Percentiles rank a stretch among this genome's conserved stretches.
phyloP scores from a whole-genome alignment of 345 rosid species.

The Eucalyptus fibrosa region DNA sequence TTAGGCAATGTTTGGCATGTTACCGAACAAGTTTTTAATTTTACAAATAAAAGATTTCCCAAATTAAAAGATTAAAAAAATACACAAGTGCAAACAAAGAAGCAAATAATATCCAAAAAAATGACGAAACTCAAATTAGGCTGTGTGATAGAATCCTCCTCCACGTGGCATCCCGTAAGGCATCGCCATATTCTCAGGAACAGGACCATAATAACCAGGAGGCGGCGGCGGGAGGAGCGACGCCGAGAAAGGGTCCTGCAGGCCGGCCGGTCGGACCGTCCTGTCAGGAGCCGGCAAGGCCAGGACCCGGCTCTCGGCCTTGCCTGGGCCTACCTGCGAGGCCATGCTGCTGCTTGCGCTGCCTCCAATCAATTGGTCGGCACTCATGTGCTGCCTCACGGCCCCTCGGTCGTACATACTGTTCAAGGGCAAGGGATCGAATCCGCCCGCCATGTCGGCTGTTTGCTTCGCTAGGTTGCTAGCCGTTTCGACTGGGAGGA shows the following conservation, averaged over 20 bases:
- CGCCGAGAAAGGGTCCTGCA: slow-evolving; percentile 50
- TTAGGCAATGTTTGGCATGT: too few species aligned
- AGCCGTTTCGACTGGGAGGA: slow-evolving; percentile 69
- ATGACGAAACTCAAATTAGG: neutral
- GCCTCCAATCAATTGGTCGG: slow-evolving; percentile 48
- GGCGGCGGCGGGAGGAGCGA: slow-evolving; percentile 47
- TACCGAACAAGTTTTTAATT: neutral
- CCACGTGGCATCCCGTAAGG: slow-evolving; percentile 19
- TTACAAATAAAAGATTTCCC: neutral
- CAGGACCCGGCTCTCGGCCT: slow-evolving; percentile 20
- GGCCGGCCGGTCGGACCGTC: slow-evolving; percentile 14
- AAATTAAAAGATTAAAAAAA: neutral
- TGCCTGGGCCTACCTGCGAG: slow-evolving; percentile 21
- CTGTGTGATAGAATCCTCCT: neutral
- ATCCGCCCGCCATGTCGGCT: slow-evolving; percentile 48
- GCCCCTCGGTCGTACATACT: slow-evolving; percentile 84
- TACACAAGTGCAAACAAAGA: neutral
- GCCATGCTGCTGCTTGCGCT: slow-evolving; percentile 31
- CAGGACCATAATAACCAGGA: slow-evolving; percentile 5
- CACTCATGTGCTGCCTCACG: slow-evolving; percentile 64
- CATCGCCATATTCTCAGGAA: slow-evolving; percentile 3
- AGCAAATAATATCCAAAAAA: neutral
- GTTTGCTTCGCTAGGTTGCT: slow-evolving; percentile 58
- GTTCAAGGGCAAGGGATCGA: slow-evolving; percentile 52
- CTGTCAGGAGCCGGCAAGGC: slow-evolving; percentile 67